Conservation (phyloP, 106 monocot genomes). For the Narthecium ossifragum region DNA sequence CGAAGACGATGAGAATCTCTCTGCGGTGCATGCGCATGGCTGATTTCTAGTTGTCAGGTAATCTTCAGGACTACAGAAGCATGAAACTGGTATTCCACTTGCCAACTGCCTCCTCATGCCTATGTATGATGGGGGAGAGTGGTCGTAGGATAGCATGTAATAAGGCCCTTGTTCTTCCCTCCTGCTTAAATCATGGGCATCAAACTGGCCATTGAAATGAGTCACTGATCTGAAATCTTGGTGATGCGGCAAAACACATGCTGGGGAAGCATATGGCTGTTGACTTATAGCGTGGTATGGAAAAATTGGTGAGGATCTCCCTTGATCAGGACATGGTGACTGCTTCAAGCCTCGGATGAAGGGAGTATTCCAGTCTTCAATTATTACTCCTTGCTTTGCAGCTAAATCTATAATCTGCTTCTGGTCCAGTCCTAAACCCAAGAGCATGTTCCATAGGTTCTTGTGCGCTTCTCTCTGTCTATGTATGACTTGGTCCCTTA, state of each 20-base stretch:
- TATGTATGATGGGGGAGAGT: constrained; percentile 16
- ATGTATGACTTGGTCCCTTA: constrained; percentile 91
- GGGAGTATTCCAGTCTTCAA: constrained; percentile 64
- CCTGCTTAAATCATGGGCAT: constrained; percentile 26
- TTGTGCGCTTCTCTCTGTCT: constrained; percentile 80
- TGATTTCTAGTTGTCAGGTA: constrained; percentile 3
- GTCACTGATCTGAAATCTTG: constrained; percentile 37
- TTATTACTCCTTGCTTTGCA: constrained; percentile 69
- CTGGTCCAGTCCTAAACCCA: constrained; percentile 77
- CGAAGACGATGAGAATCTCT: constrained; percentile 11
- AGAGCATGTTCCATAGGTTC: constrained; percentile 84
- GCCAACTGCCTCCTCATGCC: constrained; percentile 8
- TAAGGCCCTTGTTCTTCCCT: constrained; percentile 61
- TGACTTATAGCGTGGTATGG: constrained; percentile 4
- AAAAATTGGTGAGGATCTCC: constrained; percentile 10
- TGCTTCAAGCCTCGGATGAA: constrained; percentile 15
- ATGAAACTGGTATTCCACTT: constrained; percentile 12
- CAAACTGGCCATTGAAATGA: constrained; percentile 24
- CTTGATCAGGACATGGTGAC: constrained; percentile 12
- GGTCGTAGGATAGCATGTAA: constrained; percentile 40
- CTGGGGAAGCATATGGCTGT: constrained; percentile 20
- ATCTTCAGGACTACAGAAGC: constrained; percentile 21
- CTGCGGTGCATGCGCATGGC: constrained; percentile 10
- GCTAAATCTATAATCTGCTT: constrained; percentile 72
- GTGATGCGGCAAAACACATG: constrained; percentile 47